Base-by-base conservation (phyloP, 441 rosid genomes). In the Gossypium davidsonii region DNA sequence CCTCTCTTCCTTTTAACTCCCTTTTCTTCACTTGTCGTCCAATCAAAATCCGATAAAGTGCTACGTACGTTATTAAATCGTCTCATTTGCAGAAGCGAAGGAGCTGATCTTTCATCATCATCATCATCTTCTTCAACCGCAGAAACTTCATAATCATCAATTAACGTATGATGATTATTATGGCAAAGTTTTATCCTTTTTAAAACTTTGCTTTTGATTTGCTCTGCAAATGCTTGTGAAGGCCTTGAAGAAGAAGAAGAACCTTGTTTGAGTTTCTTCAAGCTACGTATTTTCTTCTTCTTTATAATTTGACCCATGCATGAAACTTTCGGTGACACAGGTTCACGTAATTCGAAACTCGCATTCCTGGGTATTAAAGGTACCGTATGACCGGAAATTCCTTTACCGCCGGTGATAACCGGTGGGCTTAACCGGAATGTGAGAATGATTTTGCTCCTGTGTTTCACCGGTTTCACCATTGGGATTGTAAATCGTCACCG, bases 281-380 rank as follows among this genome's bases (percentile, higher is more conserved):
- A 49, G 0, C 44, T 56, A 12, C 67, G 34, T 9, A 60, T 72
- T 17, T 68, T 62, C 25, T 71, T 79, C 8, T 28, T 80, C 53
- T 53, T 70, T 76, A 46, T 77, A 64, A 87, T 76, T 60, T 77
- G 77, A 21, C 91, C 89, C 14, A 74, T 72, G 79, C 91, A 88
- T 0, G 88, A 84, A 42, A 86, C 82, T 34, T 67, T 67, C 1
- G 88, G 91, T 0, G 91, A 84, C 10, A 59, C 34, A 0, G 91
- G 91, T 60, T 85, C 89, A 10, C 74, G 55, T 25, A 73, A 68
- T 0, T 75, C 79, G 14, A 86, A 85, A 74, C 80, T 82, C 53
- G 55, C 78, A 55, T 63, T 77, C 56, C 79, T 72, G 0, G 88
- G 89, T 58, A 85, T 63, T 20, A 85, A 71, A 0, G 83, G 75